Evolutionary conservation across 192 early-diverging fungal species (phyloP).

Genomic region (Gigaspora rosea): DNA sequence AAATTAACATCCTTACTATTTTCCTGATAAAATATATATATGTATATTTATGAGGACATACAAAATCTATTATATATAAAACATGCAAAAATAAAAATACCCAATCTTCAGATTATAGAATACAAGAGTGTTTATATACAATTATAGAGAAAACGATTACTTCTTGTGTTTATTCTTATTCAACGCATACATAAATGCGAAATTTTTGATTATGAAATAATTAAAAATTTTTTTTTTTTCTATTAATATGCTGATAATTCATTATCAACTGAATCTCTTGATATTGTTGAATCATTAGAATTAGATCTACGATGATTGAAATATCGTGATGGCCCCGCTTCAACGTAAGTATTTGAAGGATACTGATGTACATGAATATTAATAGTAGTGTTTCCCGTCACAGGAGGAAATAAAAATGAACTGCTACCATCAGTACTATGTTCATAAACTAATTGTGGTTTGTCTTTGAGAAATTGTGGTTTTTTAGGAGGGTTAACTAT

Average conservation of each 20-base stretch:
- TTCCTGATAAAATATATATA: too few species aligned
- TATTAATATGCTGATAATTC: not conserved
- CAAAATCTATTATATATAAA: too few species aligned
- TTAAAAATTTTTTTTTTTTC: too few species aligned
- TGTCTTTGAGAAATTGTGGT: too few species aligned
- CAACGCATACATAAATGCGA: not conserved
- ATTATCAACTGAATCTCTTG: not conserved
- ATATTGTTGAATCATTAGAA: not conserved
- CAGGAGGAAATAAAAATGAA: not conserved
- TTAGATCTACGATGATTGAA: not conserved
- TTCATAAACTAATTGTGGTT: not conserved
- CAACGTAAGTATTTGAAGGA: not conserved
- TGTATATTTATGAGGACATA: too few species aligned
- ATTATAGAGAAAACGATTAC: too few species aligned
- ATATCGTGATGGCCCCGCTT: not conserved
- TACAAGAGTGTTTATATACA: too few species aligned
- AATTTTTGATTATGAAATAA: too few species aligned
- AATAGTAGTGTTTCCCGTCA: not conserved
- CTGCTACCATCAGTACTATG: not conserved
- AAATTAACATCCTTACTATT: too few species aligned
- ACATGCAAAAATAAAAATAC: too few species aligned
- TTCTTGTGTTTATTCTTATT: too few species aligned
- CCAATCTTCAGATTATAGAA: too few species aligned
- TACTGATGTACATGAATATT: constrained; percentile 11
- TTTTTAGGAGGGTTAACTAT: not conserved